Evolutionary conservation across 2,329 filamentous ascomycete genomes (phyloP).

Genomic region (Didymella pomorum): DNA sequence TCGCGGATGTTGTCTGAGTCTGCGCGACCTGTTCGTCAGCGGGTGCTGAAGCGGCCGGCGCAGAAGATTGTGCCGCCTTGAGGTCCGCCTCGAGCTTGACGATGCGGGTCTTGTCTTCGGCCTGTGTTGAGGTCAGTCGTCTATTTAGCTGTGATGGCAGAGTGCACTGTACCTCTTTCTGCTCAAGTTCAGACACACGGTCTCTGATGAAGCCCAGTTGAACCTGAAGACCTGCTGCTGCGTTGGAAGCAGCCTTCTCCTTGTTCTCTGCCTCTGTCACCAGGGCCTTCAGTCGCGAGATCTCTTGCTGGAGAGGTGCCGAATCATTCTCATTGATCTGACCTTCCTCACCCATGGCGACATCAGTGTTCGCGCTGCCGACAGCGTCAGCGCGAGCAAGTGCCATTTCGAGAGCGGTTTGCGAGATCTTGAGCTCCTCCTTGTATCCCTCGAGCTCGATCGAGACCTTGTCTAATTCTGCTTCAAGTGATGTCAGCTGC

Average conservation of each 20-base stretch:
- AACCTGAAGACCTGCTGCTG: constrained; percentile 46
- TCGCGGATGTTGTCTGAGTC: constrained; percentile 19
- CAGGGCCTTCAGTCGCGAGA: constrained; percentile 46
- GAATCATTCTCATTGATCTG: constrained; percentile 50
- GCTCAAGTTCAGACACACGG: constrained; percentile 70
- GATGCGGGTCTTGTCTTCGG: constrained; percentile 53
- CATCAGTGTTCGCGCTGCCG: constrained; percentile 41
- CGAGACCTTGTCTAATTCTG: constrained; percentile 33
- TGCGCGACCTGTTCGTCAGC: constrained; percentile 24
- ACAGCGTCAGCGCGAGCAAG: constrained; percentile 58
- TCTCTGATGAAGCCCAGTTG: constrained; percentile 64
- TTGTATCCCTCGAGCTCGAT: constrained; percentile 33
- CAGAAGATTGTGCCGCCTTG: constrained; percentile 34
- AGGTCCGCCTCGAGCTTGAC: constrained; percentile 47
- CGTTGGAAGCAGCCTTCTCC: constrained; percentile 50
- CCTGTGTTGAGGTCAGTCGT: constrained; percentile 35
- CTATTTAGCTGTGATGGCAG: neutral
- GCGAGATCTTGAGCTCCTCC: constrained; percentile 64
- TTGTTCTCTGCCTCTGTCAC: constrained; percentile 44
- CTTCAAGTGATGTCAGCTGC: constrained; percentile 69
- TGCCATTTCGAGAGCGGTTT: constrained; percentile 71
- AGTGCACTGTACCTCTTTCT: constrained; percentile 58
- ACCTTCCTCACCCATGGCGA: constrained; percentile 56
- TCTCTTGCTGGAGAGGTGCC: constrained; percentile 40
- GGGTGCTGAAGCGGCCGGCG: constrained; percentile 19